A percentile compares a stretch with the other conserved stretches of the same genome.
Conservation (phyloP, 1,139 yeast species). For the Suhomyces choctaworum region DNA sequence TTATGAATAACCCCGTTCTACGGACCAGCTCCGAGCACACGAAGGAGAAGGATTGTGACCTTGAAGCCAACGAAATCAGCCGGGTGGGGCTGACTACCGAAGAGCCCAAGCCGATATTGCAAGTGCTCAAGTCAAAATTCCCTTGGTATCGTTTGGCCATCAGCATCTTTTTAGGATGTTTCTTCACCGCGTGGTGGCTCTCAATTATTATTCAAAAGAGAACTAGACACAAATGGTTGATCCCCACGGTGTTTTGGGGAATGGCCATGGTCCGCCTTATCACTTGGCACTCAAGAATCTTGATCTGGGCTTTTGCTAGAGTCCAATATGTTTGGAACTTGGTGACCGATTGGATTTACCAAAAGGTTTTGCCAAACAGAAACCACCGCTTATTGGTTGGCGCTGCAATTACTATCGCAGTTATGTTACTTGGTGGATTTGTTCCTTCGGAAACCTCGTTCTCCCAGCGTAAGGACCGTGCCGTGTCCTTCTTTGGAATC, state of each 20-base stretch:
- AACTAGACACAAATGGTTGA: slow-evolving; percentile 59
- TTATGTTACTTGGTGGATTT: slow-evolving; percentile 55
- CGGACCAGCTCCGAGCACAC: slow-evolving; percentile 1
- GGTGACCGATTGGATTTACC: slow-evolving; percentile 40
- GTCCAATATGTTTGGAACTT: slow-evolving; percentile 44
- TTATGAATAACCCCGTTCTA: slow-evolving; percentile 1
- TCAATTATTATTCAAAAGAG: slow-evolving; percentile 55
- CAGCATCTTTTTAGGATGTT: slow-evolving; percentile 39
- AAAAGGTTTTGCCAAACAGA: slow-evolving; percentile 34
- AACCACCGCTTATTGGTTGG: slow-evolving; percentile 46
- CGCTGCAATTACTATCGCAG: slow-evolving; percentile 47
- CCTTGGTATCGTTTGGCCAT: slow-evolving; percentile 23
- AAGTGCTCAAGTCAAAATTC: slow-evolving; percentile 10
- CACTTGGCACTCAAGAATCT: slow-evolving; percentile 52
- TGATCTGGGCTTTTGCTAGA: slow-evolving; percentile 28
- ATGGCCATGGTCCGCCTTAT: slow-evolving; percentile 55
- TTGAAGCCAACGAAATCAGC: not conserved
- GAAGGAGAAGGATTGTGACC: slow-evolving; percentile 3
- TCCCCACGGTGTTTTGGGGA: slow-evolving; percentile 60
- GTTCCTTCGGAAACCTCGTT: slow-evolving; percentile 52
- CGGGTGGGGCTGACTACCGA: slow-evolving; percentile 1
- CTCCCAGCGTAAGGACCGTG: slow-evolving; percentile 55
- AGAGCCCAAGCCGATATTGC: slow-evolving; percentile 6
- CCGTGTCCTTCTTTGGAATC: slow-evolving; percentile 59
- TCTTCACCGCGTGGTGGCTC: slow-evolving; percentile 70